A percentile compares a stretch with the other conserved stretches of the same genome.
Conservation (phyloP, 2,329 filamentous ascomycete genomes). For the Colletotrichum sp. region DNA sequence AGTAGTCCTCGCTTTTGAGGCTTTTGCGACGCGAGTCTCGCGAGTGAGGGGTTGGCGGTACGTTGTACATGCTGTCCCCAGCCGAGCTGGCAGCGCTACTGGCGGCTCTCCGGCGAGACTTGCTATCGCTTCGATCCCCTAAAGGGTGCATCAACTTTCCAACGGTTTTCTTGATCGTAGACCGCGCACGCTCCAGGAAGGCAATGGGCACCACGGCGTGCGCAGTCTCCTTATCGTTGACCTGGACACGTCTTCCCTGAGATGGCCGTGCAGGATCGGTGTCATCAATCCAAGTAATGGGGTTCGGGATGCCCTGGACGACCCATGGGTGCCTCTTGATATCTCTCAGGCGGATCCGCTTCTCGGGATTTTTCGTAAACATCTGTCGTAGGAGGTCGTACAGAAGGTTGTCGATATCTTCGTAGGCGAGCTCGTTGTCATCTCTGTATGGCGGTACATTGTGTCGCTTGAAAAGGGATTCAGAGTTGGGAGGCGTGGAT, state of each 20-base stretch:
- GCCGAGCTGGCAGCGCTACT: conserved; percentile 71
- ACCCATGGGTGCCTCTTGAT: conserved; percentile 97
- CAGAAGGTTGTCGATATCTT: conserved; percentile 81
- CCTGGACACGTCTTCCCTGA: conserved; percentile 85
- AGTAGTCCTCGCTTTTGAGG: conserved; percentile 60
- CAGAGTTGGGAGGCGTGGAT: conserved; percentile 58
- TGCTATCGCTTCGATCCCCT: conserved; percentile 58
- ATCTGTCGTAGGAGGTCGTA: conserved; percentile 80
- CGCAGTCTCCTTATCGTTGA: conserved; percentile 89
- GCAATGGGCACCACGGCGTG: conserved; percentile 89
- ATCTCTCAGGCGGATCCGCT: conserved; percentile 87
- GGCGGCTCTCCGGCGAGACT: conserved; percentile 58
- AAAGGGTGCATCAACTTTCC: conserved; percentile 68
- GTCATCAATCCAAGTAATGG: conserved; percentile 86
- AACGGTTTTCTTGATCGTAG: conserved; percentile 73
- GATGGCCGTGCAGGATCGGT: conserved; percentile 83
- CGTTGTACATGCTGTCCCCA: conserved; percentile 54
- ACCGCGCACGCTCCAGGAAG: conserved; percentile 83
- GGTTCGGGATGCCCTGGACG: conserved; percentile 75
- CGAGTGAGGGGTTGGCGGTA: conserved; percentile 57
- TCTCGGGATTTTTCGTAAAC: conserved; percentile 86
- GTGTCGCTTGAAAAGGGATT: conserved; percentile 60
- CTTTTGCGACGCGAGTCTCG: conserved; percentile 58
- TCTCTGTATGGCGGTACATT: conserved; percentile 73
- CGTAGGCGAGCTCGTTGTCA: conserved; percentile 81